Evolutionary conservation across 73 alveolate genomes (phyloP).

Genomic region (Paramecium pentaurelia): DNA sequence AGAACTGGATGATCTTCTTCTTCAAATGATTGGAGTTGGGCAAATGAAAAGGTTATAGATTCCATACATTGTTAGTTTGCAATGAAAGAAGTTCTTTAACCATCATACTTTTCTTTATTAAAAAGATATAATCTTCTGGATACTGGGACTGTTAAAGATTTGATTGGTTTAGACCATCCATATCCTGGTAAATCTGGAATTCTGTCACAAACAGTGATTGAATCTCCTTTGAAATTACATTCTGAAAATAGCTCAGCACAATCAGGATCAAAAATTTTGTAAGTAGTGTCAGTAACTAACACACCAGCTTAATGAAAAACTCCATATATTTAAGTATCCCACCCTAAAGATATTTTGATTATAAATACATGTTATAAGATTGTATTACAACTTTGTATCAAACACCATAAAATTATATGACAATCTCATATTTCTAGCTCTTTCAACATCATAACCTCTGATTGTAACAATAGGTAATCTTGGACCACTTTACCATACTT

Average conservation of each 20-base stretch:
- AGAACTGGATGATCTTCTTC: not conserved
- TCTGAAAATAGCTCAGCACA: conserved; percentile 39
- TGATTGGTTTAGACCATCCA: conserved; percentile 61
- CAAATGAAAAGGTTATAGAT: not conserved
- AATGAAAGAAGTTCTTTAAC: not conserved
- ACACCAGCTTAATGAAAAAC: not conserved
- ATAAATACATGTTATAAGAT: not conserved
- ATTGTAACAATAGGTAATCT: not conserved
- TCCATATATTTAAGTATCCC: conserved; percentile 6
- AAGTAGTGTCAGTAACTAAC: not conserved
- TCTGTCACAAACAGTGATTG: conserved; percentile 48
- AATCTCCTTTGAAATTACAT: conserved; percentile 41
- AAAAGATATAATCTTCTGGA: conserved; percentile 21
- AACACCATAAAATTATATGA: not conserved
- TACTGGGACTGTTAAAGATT: conserved; percentile 22
- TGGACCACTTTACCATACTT: not conserved
- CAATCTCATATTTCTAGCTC: conserved; percentile 21
- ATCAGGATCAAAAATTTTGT: conserved; percentile 28
- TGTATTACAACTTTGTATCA: not conserved
- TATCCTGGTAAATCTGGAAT: conserved; percentile 44
- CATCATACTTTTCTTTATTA: not conserved
- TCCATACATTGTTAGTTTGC: not conserved
- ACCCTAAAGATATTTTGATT: not conserved
- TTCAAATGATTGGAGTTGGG: not conserved
- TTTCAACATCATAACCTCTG: conserved; percentile 33